Evolutionary conservation across 176 grass and related monocot genomes (phyloP).

Genomic region (Cenchrus purpureus): DNA sequence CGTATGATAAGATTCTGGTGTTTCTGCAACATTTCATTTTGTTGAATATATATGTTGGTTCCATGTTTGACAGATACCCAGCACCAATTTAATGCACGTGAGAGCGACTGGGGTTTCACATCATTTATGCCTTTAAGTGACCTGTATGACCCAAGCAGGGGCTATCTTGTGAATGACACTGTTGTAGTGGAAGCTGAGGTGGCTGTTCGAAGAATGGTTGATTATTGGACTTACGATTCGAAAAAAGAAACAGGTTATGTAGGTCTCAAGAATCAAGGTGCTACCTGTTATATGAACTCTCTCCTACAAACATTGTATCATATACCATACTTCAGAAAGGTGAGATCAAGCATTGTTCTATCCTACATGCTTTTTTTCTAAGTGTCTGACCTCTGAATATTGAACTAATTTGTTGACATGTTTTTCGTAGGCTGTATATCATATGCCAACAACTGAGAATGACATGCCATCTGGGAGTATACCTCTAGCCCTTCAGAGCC

Average conservation of each 20-base stretch:
- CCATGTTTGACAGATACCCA: slow-evolving; percentile 79
- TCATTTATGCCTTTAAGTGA: slow-evolving; percentile 99
- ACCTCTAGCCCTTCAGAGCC: slow-evolving; percentile 93
- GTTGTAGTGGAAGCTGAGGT: slow-evolving; percentile 91
- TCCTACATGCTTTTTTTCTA: neutral
- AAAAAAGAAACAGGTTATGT: slow-evolving; percentile 99
- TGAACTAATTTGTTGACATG: slow-evolving; percentile 37
- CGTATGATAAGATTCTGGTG: neutral
- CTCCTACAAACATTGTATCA: slow-evolving; percentile 97
- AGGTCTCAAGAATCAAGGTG: slow-evolving; percentile 97
- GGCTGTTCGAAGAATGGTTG: slow-evolving; percentile 79
- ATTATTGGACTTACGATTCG: slow-evolving; percentile 98
- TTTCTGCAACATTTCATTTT: slow-evolving; percentile 29
- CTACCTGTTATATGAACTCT: slow-evolving; percentile 99
- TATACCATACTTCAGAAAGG: slow-evolving; percentile 99
- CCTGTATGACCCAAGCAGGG: slow-evolving; percentile 87
- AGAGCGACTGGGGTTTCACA: slow-evolving; percentile 99
- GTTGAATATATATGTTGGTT: slow-evolving; percentile 27
- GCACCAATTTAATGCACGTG: slow-evolving; percentile 98
- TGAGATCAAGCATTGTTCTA: slow-evolving; percentile 43
- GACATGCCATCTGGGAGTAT: slow-evolving; percentile 99
- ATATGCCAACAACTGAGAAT: slow-evolving; percentile 99
- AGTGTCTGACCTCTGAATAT: slow-evolving; percentile 18
- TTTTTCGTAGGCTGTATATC: slow-evolving; percentile 88
- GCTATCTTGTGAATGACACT: slow-evolving; percentile 88